Base-by-base conservation (phyloP, 805 yeast genomes). In the Ogataea thermomethanolica region DNA sequence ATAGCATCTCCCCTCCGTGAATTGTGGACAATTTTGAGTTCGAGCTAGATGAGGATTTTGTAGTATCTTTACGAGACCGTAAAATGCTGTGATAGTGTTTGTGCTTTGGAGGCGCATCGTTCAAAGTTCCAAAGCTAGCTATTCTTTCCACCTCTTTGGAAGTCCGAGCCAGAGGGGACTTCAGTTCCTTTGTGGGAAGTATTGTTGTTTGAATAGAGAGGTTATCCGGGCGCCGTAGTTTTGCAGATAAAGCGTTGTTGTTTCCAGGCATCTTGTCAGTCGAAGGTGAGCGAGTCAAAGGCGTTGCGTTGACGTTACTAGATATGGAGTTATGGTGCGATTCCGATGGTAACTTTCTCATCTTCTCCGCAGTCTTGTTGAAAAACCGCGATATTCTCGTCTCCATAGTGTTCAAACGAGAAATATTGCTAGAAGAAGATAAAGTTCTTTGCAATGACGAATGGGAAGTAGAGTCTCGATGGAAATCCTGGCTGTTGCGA, bases 41-140 rank as follows among this genome's bases (percentile, higher is more conserved):
- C 1, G 73, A 67, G 17, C 59, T 59, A 0, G 67, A 52, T 0
- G 71, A 67, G 1, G 72, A 66, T 36, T 59, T 56, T 2, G 55
- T 46, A 3, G 58, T 43, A 37, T 62, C 67, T 31, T 61, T 61
- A 15, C 62, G 49, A 2, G 58, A 42, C 14, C 63, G 45, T 9
- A 62, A 44, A 9, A 61, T 44, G 30, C 54, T 47, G 27, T 58
- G 64, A 29, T 58, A 54, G 38, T 63, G 63, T 24, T 57, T 59
- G 5, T 54, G 36, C 25, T 51, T 46, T 8, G 39, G 21, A 3
- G 48, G 52, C 21, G 40, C 51, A 8, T 43, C 25, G 8, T 17
- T 43, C 9, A 41, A 15, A 1, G 42, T 43, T 30, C 56, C 42
- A 24, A 55, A 46, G 22, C 39, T 53, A 8, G 62, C 61, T 11